These are phyloP conservation scores for Inga laurina DNA, from an alignment of 306 rosid genomes.

Conservation along the genomic window DNA sequence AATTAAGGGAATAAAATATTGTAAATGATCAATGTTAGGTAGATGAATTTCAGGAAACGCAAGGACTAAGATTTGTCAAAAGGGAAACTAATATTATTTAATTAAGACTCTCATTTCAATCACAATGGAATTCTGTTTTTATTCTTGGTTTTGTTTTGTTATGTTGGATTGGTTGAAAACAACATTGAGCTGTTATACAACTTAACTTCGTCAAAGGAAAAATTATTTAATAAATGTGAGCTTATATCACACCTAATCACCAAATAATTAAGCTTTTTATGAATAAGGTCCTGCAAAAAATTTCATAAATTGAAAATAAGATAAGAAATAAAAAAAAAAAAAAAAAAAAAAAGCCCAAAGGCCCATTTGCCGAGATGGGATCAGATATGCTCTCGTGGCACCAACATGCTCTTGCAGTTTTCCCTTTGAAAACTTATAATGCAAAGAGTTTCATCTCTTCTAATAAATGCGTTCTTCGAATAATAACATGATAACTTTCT, in stretches of 20 bases:
- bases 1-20: background rate
- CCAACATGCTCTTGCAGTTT: background rate
- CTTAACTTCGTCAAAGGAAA: background rate
- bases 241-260: background rate
- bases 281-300: background rate
- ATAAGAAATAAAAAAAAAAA: no score
- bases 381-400: background rate
- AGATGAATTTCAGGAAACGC: conserved; percentile 1
- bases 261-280: background rate
- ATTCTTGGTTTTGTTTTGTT: background rate
- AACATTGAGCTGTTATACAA: background rate
- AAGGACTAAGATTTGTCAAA: conserved; percentile 15
- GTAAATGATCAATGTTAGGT: conserved; percentile 1
- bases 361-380: background rate
- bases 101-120: conserved; percentile 8
- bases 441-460: no score
- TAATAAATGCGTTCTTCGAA: no score
- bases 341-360: background rate
- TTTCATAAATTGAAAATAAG: background rate
- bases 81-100: background rate
- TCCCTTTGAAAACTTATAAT: no score
- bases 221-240: background rate
- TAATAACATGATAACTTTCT: no score
- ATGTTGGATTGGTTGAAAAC: conserved; percentile 20
- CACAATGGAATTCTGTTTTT: background rate